A percentile compares a stretch with the other conserved stretches of the same genome.
These are phyloP conservation scores for Axilococcus clingmanii DNA, from an alignment of 139 green algal genomes.

Conservation along the genomic window DNA sequence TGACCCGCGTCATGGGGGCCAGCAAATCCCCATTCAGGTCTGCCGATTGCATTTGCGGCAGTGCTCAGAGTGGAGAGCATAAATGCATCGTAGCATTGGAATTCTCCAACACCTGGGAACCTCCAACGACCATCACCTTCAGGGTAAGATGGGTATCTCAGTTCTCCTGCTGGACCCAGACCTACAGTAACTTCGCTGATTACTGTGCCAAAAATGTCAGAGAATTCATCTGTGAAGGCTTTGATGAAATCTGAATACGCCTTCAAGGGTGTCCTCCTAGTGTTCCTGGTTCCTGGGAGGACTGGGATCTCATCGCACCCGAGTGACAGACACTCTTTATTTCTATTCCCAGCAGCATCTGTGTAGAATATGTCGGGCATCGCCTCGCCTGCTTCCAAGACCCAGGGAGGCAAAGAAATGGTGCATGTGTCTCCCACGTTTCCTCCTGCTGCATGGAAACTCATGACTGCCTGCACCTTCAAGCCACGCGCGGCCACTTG, in stretches of 20 bases:
- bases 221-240: conserved; percentile 76
- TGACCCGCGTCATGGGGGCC: conserved; percentile 86
- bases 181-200: conserved; percentile 92
- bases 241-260: conserved; percentile 89
- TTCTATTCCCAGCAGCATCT: conserved; percentile 73
- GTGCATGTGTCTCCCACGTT: conserved; percentile 90
- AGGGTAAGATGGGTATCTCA: conserved; percentile 96
- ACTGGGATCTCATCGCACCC: conserved; percentile 77
- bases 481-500: conserved; percentile 39
- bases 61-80: conserved; percentile 75
- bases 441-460: conserved; percentile 77
- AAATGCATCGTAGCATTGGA: conserved; percentile 98
- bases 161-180: conserved; percentile 91
- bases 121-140: conserved; percentile 87
- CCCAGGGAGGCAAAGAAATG: conserved; percentile 90
- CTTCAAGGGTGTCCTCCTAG: conserved; percentile 83
- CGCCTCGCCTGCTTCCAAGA: conserved; percentile 73
- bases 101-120: conserved; percentile 95
- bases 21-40: conserved; percentile 76
- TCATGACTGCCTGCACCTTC: conserved; percentile 85
- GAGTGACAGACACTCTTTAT: conserved; percentile 89
- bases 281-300: conserved; percentile 56
- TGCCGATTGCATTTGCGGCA: conserved; percentile 53
- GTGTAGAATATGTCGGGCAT: conserved; percentile 96
- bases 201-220: conserved; percentile 46